Evolutionary conservation across 1,139 yeast genomes (phyloP), one percentile per base, ranked within the genome.

Genomic region (Arxiozyma slooffiae): DNA sequence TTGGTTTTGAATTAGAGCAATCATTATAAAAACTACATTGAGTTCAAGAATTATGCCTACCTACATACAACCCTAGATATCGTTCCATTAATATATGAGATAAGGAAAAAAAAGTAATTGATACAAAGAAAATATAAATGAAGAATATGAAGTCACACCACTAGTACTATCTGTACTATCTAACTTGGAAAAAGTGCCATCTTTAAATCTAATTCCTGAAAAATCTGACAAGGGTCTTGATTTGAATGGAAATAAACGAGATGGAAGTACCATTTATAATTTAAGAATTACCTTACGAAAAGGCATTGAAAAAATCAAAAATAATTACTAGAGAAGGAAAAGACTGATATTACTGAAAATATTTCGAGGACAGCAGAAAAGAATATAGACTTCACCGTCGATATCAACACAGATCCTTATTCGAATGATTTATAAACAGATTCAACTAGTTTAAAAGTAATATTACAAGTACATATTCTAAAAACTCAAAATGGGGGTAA

Each of bases 401-500:
- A 21, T 41, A 16, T 7, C 9, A 41, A 9, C 20, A 23, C 17
- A 30, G 6, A 30, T 2, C 11, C 4, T 30, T 30, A 4, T 30
- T 30, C 36, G n/a, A 14, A 30, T 11, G 6, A 4, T 16, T 11
- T 6, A 14, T 14, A 22, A 17, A 41, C 23, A 17, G 9, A 21
- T 26, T 17, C 16, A 16, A 20, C 14, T 7, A 22, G 16, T 7
- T 22, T 44, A 30, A 34, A 46, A 26, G 26, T 11, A 37, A n/a
- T n/a, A 44, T 46, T 46, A 44, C 42, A 20, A 17, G 22, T 49
- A 4, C 48, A 46, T n/a, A 23, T 57, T 14, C 47, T 50, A 8
- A 48, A 57, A 20, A 55, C 57, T 8, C 54, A 55, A 24, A 60
- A 55, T n/a, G n/a, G n/a, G n/a, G n/a, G n/a, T n/a, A 38, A 53